Conservation (phyloP, 2,329 filamentous ascomycete genomes). For the Boeremia lycopersici region DNA sequence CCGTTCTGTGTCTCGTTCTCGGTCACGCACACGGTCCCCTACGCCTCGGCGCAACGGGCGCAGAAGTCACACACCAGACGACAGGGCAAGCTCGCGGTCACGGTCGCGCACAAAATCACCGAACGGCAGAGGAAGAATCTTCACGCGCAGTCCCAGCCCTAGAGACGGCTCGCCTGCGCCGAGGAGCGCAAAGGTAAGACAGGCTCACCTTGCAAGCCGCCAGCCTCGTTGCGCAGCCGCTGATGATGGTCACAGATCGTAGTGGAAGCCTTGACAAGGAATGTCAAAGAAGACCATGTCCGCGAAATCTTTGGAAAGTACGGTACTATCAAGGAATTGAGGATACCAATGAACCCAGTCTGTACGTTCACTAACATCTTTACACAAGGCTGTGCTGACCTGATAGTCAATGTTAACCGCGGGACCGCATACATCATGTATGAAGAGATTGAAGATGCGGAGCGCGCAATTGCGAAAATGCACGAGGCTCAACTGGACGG, state of each 20-base stretch:
- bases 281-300: constrained; percentile 86
- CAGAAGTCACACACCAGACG: constrained; percentile 41
- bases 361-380: constrained; percentile 62
- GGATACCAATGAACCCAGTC: constrained; percentile 85
- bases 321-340: constrained; percentile 82
- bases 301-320: constrained; percentile 91
- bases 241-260: constrained; percentile 70
- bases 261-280: constrained; percentile 93
- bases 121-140: constrained; percentile 40
- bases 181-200: constrained; percentile 47
- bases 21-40: constrained; percentile 24
- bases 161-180: constrained; percentile 42
- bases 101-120: constrained; percentile 34
- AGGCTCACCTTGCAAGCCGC: background rate
- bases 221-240: constrained; percentile 4
- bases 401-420: constrained; percentile 80
- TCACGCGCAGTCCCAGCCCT: constrained; percentile 44
- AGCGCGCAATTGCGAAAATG: constrained; percentile 92
- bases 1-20: constrained; percentile 45
- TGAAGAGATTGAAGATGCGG: constrained; percentile 75
- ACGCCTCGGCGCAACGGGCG: constrained; percentile 46
- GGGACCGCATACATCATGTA: constrained; percentile 94
- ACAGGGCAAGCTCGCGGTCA: constrained; percentile 32
- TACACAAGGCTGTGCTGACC: constrained; percentile 9
- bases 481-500: constrained; percentile 96